Evolutionary conservation across 257 asterid genomes (phyloP).

Genomic region (Ocimum tenuiflorum): DNA sequence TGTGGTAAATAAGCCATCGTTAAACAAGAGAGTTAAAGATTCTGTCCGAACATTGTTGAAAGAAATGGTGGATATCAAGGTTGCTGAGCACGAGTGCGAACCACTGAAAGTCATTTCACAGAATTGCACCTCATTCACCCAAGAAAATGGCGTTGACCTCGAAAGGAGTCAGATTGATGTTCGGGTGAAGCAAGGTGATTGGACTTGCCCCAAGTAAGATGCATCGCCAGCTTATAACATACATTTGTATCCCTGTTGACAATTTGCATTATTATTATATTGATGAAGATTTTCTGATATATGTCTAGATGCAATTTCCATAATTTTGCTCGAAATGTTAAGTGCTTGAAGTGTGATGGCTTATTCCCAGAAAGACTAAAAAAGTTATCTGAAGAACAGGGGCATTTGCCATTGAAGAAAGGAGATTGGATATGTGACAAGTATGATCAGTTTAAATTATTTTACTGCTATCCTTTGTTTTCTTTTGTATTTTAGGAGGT

Average conservation of each 20-base stretch:
- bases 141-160: slow-evolving; percentile 25
- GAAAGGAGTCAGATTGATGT: slow-evolving; percentile 29
- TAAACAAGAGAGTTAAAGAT: slow-evolving; percentile 50
- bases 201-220: slow-evolving; percentile 84
- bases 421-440: slow-evolving; percentile 89
- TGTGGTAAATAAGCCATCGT: slow-evolving; percentile 64
- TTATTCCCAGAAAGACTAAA: slow-evolving; percentile 45
- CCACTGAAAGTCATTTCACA: slow-evolving; percentile 19
- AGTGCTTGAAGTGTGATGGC: slow-evolving; percentile 63
- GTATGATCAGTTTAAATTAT: slow-evolving; percentile 29
- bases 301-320: slow-evolving; percentile 66
- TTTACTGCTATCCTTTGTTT: neutral
- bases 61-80: slow-evolving; percentile 53
- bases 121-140: slow-evolving; percentile 23
- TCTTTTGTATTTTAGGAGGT: slow-evolving; percentile 13
- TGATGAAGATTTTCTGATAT: neutral
- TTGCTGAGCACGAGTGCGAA: slow-evolving; percentile 31
- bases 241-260: neutral
- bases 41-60: slow-evolving; percentile 64
- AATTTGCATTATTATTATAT: neutral
- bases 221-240: neutral
- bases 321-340: slow-evolving; percentile 67
- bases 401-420: slow-evolving; percentile 70
- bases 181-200: slow-evolving; percentile 63
- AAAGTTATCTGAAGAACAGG: slow-evolving; percentile 54